Base-by-base conservation (phyloP, 2,329 filamentous ascomycete genomes). In the Capronia americana region DNA sequence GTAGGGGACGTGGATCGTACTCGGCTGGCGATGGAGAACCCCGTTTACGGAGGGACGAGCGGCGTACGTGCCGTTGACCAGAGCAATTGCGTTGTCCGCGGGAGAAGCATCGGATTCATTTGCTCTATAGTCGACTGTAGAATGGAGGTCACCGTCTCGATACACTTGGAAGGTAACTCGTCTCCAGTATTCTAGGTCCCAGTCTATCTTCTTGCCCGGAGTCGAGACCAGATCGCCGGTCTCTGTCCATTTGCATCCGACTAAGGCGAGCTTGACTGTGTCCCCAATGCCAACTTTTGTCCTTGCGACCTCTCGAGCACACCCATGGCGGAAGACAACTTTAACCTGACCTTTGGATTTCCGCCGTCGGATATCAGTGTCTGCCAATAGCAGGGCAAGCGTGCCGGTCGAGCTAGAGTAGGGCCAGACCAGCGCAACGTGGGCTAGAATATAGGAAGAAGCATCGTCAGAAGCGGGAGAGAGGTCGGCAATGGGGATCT, bases 391-490 rank as follows among this genome's bases (percentile, higher is more conserved):
- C 58, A 97, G 88, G 28, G 92, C 90, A 71, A 93, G 85, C 46
- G 88, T 88, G 61, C 86, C 86, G 32, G 86, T 90, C 28, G 92
- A 87, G 24, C 90, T 90, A 70, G 91, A 97, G 78, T 92, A 97
- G 0, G 94, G 94, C 93, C 94, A 98, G 65, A 92, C 88, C 41
- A 98, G 87, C 8, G 92, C 94, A 24, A 97, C 87, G 17, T 91
- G 83, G 46, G 91, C 93, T 65, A 87, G 85, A 34, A 97, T 73
- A 32, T 75, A 77, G 73, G 26, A 73, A 63, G 17, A 71, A 57
- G n/a, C 69, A 53, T 30, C 71, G 26, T 17, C 77, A 72, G 53
- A 77, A 66, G 10, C 69, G 6, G 81, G 81, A 14, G 77, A 77
- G 23, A 83, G 74, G 65, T 78, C 72, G 51, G 80, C 77, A 62